These are phyloP conservation scores for Polygonum aviculare DNA, from an alignment of 148 eudicot species.

Conservation along the genomic window DNA sequence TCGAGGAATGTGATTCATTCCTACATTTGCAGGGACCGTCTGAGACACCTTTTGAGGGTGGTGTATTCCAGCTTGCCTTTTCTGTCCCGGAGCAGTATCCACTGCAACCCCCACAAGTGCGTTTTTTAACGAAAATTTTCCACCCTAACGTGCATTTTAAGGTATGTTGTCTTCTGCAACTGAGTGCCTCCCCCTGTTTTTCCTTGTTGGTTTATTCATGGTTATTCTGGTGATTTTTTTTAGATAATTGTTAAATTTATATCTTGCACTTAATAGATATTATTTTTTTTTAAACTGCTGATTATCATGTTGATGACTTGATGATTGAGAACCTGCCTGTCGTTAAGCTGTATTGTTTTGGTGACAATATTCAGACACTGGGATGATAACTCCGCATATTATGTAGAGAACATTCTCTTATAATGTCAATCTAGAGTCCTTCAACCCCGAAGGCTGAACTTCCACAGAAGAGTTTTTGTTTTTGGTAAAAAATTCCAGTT, in stretches of 20 bases:
- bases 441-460: background rate
- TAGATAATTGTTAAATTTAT: background rate
- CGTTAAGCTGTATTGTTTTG: no score
- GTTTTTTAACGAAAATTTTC: slow-evolving; percentile 92
- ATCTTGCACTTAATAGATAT: no score
- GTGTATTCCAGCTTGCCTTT: slow-evolving; percentile 97
- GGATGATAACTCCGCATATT: background rate
- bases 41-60: slow-evolving; percentile 92
- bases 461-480: background rate
- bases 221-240: background rate
- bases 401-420: background rate
- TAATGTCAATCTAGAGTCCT: background rate
- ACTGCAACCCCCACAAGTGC: slow-evolving; percentile 98
- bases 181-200: background rate
- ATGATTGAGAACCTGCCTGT: no score
- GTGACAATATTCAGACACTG: background rate
- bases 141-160: slow-evolving; percentile 98
- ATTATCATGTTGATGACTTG: no score
- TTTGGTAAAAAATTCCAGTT: background rate
- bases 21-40: slow-evolving; percentile 66
- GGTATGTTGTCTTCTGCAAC: slow-evolving; percentile 24
- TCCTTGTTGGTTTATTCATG: background rate
- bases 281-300: no score
- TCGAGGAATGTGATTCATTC: background rate
- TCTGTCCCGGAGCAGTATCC: slow-evolving; percentile 96